Evolutionary conservation across 164 flowering plant genomes (phyloP), one percentile per base, ranked within the genome.

Genomic region (Sextonia rubra): DNA sequence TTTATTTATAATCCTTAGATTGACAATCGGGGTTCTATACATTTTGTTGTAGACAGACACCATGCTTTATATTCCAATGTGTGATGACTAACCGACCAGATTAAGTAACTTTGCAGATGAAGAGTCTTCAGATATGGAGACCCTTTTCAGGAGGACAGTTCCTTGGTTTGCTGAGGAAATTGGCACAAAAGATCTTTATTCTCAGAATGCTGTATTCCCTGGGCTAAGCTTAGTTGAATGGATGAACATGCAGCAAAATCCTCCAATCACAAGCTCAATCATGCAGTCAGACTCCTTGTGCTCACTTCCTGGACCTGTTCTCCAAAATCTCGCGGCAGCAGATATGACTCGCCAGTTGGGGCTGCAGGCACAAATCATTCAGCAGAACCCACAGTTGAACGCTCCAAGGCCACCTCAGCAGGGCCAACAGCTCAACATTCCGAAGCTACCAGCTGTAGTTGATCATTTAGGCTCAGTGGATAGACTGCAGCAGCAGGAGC

Each of bases 201-300:
- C 88, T 60, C 79, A 81, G 61, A 72, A 66, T 64, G 68, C 78
- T 52, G 71, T 79, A 55, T 62, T 88, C 32, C 87, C 89, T 49
- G 97, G 99, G 64, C 74, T 92, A 29, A 92, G 94, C 81, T 76
- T 94, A 78, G 89, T 82, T 12, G 97, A 94, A 66, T 92, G 96
- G 99, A 94, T 94, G 97, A 94, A 80, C 86, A 89, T 94, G 98
- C 97, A 91, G 77, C 96, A 89, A 68, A 90, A 84, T 76, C 77
- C 92, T 66, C 76, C 90, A 15, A 60, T 87, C 22, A 73, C 76
- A 15, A 87, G 85, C 78, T 69, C 93, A 52, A 44, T 64, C 27
- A 76, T 88, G 64, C 97, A 89, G 76, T 78, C 90, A 22, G 90
- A 85, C 74, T 90, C 83, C 68, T 61, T 84, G 80, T 83, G 79